Conservation (phyloP, 1,284 basidiomycete species). For the Vanrija sp. region DNA sequence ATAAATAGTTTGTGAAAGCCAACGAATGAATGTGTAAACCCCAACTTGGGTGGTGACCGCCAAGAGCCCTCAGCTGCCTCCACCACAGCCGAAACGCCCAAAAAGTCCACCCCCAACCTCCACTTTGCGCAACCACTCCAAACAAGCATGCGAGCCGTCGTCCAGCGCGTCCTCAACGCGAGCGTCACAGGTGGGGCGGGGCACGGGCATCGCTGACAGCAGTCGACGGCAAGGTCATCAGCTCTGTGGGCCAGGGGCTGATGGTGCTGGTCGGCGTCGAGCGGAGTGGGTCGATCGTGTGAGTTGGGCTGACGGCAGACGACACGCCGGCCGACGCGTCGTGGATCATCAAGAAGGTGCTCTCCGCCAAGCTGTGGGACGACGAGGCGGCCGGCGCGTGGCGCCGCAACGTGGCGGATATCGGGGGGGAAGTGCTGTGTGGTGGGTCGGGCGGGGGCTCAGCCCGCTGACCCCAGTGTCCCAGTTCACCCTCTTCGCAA, state of each 20-base stretch:
- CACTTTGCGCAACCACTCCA: no score
- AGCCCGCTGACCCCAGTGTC: constrained; percentile 53
- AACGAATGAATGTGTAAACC: no score
- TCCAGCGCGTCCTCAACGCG: constrained; percentile 44
- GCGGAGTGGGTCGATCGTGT: constrained; percentile 7
- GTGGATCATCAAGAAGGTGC: constrained; percentile 70
- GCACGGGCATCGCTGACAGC: constrained; percentile 4
- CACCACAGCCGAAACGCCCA: no score
- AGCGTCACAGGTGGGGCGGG: constrained; percentile 39
- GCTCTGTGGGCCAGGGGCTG: constrained; percentile 72
- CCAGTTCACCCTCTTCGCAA: constrained; percentile 86
- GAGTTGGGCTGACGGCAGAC: constrained; percentile 52
- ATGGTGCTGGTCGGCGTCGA: constrained; percentile 80
- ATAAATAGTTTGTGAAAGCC: no score
- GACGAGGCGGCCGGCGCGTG: constrained; percentile 55
- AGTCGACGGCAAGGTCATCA: constrained; percentile 55
- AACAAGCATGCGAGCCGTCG: constrained; percentile 44
- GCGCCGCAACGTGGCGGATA: constrained; percentile 76
- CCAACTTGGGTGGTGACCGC: no score
- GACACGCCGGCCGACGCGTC: constrained; percentile 70
- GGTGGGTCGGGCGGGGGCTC: constrained; percentile 43
- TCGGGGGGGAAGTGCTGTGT: constrained; percentile 79
- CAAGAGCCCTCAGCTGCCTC: no score
- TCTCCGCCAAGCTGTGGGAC: constrained; percentile 68
- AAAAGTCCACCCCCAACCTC: no score